These are phyloP conservation scores for Spizellomyces punctatus DNA, from an alignment of 192 early-diverging fungal species.

Conservation along the genomic window DNA sequence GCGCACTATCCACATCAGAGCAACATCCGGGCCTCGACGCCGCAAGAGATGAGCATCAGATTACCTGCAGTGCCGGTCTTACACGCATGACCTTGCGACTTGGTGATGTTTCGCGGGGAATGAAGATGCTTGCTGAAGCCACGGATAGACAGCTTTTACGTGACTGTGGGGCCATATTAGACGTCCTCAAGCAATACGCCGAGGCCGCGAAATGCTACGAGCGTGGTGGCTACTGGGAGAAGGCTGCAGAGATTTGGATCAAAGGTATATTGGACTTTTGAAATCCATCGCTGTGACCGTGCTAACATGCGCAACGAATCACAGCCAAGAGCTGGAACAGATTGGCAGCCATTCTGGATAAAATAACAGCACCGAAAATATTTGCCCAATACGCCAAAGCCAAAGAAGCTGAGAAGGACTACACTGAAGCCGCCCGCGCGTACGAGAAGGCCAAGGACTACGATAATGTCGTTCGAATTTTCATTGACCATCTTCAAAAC, in stretches of 20 bases:
- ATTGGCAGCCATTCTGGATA: slow-evolving; percentile 41
- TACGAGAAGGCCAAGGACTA: slow-evolving; percentile 57
- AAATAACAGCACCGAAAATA: slow-evolving; percentile 43
- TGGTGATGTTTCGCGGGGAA: slow-evolving; percentile 54
- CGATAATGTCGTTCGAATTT: slow-evolving; percentile 51
- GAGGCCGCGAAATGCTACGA: slow-evolving; percentile 53
- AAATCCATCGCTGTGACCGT: background rate
- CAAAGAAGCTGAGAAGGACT: slow-evolving; percentile 46
- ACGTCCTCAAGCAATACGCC: slow-evolving; percentile 49
- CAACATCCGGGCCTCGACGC: slow-evolving; percentile 15
- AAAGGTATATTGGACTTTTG: slow-evolving; percentile 39
- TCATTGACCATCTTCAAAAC: slow-evolving; percentile 53
- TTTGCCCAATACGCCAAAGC: slow-evolving; percentile 53
- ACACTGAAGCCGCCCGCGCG: slow-evolving; percentile 50
- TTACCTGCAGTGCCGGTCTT: slow-evolving; percentile 44
- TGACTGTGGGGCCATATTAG: slow-evolving; percentile 55
- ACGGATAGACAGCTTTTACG: slow-evolving; percentile 46
- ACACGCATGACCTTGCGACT: slow-evolving; percentile 52
- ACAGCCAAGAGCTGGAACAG: slow-evolving; percentile 49
- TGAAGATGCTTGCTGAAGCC: slow-evolving; percentile 50
- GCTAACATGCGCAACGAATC: background rate
- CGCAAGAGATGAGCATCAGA: slow-evolving; percentile 47
- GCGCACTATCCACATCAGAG: slow-evolving; percentile 42
- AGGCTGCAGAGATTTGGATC: slow-evolving; percentile 54
- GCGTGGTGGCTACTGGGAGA: slow-evolving; percentile 47